Percentiles rank a stretch among this genome's conserved stretches.
phyloP scores from a whole-genome alignment of 208 protist genomes.

The Strigomonas oncopelti region DNA sequence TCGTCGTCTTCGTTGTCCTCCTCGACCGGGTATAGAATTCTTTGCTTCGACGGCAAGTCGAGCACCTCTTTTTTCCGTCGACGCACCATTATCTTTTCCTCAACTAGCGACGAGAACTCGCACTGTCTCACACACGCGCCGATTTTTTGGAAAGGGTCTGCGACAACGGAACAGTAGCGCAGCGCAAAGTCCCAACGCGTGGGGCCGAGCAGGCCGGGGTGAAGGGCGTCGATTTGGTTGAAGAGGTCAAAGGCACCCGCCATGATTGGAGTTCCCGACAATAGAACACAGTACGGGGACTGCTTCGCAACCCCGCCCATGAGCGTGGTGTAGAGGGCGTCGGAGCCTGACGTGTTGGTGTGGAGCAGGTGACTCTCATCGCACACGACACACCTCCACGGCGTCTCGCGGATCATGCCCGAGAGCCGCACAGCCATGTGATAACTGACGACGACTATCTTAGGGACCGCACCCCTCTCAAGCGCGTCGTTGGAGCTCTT shows the following conservation, averaged over 20 bases:
- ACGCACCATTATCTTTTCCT: constrained; percentile 51
- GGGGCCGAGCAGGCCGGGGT: constrained; percentile 45
- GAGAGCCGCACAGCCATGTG: constrained; percentile 71
- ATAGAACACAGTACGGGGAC: constrained; percentile 53
- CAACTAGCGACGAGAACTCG: constrained; percentile 52
- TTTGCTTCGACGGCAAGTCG: constrained; percentile 67
- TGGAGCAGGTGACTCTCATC: constrained; percentile 85
- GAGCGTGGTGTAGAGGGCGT: constrained; percentile 66
- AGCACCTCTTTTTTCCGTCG: constrained; percentile 69
- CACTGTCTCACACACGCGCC: constrained; percentile 32
- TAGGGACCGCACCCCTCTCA: constrained; percentile 24
- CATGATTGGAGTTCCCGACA: constrained; percentile 67
- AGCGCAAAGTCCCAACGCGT: constrained; percentile 68
- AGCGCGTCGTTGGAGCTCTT: constrained; percentile 60
- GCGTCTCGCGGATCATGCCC: constrained; percentile 24
- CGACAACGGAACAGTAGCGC: constrained; percentile 50
- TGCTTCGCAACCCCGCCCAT: constrained; percentile 35
- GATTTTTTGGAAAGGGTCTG: constrained; percentile 56
- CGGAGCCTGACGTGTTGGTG: constrained; percentile 49
- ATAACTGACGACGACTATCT: constrained; percentile 77
- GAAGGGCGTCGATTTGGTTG: constrained; percentile 69
- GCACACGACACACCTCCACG: constrained; percentile 57
- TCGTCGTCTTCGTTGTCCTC: not conserved
- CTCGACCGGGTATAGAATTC: constrained; percentile 57
- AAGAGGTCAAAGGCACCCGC: constrained; percentile 72